Conservation (phyloP, 2,329 filamentous ascomycete genomes). For the Madurella fahalii region DNA sequence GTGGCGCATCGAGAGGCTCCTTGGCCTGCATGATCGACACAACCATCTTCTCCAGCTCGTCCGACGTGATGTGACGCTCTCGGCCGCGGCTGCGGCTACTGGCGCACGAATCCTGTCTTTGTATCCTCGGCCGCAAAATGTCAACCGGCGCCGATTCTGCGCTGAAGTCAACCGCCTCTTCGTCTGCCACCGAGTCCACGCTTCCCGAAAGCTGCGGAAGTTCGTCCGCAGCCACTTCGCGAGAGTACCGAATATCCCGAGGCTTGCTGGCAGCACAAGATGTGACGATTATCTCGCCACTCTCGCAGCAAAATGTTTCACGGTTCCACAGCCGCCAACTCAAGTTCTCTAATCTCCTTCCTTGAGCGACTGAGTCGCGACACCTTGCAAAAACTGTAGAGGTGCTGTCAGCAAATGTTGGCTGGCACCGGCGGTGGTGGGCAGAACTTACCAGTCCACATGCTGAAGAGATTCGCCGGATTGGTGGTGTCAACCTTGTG, state of each 20-base stretch:
- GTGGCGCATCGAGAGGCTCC: conserved; percentile 56
- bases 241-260: conserved; percentile 41
- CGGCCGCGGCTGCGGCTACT: conserved; percentile 67
- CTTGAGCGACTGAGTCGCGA: conserved; percentile 89
- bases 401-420: conserved; percentile 3
- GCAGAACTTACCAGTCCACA: conserved; percentile 76
- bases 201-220: conserved; percentile 73
- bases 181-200: conserved; percentile 69
- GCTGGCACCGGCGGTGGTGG: background rate
- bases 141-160: conserved; percentile 53
- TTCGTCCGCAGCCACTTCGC: conserved; percentile 44
- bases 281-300: conserved; percentile 49
- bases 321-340: conserved; percentile 95
- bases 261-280: conserved; percentile 42
- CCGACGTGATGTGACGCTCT: conserved; percentile 87
- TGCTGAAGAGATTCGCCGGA: conserved; percentile 88
- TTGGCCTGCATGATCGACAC: conserved; percentile 88
- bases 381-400: conserved; percentile 83
- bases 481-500: conserved; percentile 93
- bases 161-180: conserved; percentile 59
- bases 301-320: conserved; percentile 84
- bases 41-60: conserved; percentile 91
- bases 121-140: conserved; percentile 63
- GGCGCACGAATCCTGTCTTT: conserved; percentile 66
- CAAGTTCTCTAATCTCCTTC: conserved; percentile 86